Base-by-base conservation (phyloP, 805 yeast genomes). In the Candida koratica region DNA sequence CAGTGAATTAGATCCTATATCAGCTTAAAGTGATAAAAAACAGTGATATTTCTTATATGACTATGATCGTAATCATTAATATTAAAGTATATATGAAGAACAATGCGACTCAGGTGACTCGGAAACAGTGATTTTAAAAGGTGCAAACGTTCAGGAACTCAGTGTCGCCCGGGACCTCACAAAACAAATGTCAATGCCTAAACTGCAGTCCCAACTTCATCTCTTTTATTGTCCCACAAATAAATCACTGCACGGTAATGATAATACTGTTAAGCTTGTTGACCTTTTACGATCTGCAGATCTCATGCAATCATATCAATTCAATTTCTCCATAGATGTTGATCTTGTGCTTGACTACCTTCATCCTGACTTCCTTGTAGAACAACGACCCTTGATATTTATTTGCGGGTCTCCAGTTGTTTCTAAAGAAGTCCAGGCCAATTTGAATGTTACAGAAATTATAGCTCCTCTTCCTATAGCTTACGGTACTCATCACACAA, bases 401-500 rank as follows among this genome's bases (percentile, higher is more conserved):
- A 48, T 64, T 13, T 51, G 63, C 0, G 70, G 62, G 14, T 51
- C 45, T 29, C n/a, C 25, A 15, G 13, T 37, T 3, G 16, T 55
- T 2, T 40, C 52, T 17, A 22, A 34, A 2, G 44, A 39, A 11
- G 31, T 43, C 26, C 42, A 49, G 24, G 54, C 49, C 39, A 53
- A 59, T 36, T 28, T 25, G 6, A 20, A 20, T 12, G 20, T 64
- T 10, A 27, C 44, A 4, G 58, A 60, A 38, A 48, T 72, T 1
- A 45, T 65, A 10, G 69, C 63, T 8, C 52, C 39, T 38, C 46
- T 51, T 32, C 64, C 61, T 8, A 61, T 42, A 42, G 45, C 52
- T 18, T 70, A 38, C 46, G 72, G 58, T n/a, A 56, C 58, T 3
- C 88, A 82, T 52, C 90, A 82, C 52, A 69, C 85, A 1, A 82